These are phyloP conservation scores for Leptographium radiaticola DNA, from an alignment of 2,329 filamentous ascomycete genomes.

Conservation along the genomic window DNA sequence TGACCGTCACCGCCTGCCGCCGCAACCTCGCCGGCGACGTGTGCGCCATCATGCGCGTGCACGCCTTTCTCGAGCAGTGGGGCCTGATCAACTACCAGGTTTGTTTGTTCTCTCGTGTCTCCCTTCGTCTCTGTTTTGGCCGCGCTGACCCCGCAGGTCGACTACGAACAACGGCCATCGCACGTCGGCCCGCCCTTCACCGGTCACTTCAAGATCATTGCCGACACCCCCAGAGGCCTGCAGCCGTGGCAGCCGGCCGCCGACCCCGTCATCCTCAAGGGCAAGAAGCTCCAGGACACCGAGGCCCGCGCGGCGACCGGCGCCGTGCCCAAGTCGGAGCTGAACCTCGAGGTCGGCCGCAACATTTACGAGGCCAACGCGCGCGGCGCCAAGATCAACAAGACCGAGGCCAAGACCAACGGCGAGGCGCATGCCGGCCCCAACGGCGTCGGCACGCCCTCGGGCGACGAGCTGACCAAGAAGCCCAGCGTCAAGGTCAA, in stretches of 20 bases:
- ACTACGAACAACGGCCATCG: conserved; percentile 87
- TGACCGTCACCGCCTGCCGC: conserved; percentile 91
- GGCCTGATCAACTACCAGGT: conserved; percentile 98
- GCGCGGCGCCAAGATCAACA: conserved; percentile 59
- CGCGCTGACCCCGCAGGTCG: conserved; percentile 51
- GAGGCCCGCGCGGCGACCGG: conserved; percentile 59
- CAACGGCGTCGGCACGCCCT: conserved; percentile 43
- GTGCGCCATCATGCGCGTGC: conserved; percentile 97
- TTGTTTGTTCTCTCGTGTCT: conserved; percentile 11
- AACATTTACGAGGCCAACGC: conserved; percentile 92
- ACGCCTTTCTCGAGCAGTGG: conserved; percentile 97
- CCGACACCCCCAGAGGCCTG: conserved; percentile 86
- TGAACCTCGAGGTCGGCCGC: conserved; percentile 84
- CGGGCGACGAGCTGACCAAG: conserved; percentile 50
- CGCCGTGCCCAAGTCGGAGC: conserved; percentile 58
- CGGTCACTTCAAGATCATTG: conserved; percentile 91
- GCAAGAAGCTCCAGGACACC: conserved; percentile 51
- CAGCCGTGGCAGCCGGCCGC: conserved; percentile 91
- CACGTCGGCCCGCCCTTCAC: conserved; percentile 95
- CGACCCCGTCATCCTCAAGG: conserved; percentile 52
- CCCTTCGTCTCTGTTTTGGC: background rate
- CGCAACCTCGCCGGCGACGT: conserved; percentile 94
- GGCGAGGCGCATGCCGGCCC: conserved; percentile 51
- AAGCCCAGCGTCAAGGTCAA: conserved; percentile 56
- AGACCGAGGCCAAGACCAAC: conserved; percentile 58